phyloP scores from a whole-genome alignment of 1,139 yeast species.

The Suzukiozyma palmioleophila region DNA sequence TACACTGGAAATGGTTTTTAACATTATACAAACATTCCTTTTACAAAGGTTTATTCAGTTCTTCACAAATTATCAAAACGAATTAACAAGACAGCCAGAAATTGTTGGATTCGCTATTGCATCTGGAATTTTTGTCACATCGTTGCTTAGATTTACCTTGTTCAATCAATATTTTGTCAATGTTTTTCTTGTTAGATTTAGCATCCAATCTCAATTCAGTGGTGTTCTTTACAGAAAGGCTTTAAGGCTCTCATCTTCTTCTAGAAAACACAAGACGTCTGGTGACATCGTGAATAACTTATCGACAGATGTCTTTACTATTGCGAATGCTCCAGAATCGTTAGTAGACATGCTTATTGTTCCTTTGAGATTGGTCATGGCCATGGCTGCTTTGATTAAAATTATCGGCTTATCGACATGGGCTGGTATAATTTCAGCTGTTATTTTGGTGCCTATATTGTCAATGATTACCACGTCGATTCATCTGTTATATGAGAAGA shows the following conservation, averaged over 20 bases:
- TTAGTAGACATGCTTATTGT: conserved; percentile 21
- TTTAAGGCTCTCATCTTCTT: conserved; percentile 29
- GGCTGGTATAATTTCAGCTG: conserved; percentile 30
- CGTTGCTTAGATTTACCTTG: conserved; percentile 20
- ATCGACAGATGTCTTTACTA: conserved; percentile 30
- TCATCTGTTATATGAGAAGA: conserved; percentile 16
- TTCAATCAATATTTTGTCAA: conserved; percentile 21
- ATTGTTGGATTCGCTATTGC: conserved; percentile 29
- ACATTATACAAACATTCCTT: conserved; percentile 25
- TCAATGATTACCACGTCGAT: conserved; percentile 24
- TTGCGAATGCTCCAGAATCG: conserved; percentile 19
- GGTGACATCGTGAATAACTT: conserved; percentile 37
- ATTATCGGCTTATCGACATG: conserved; percentile 30
- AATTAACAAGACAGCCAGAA: conserved; percentile 12
- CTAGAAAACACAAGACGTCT: conserved; percentile 30
- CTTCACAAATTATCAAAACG: conserved; percentile 12
- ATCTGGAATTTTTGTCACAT: conserved; percentile 18
- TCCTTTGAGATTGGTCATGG: conserved; percentile 25
- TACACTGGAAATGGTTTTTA: conserved; percentile 15
- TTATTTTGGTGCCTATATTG: conserved; percentile 29
- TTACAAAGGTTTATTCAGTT: conserved; percentile 25
- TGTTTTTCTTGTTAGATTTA: conserved; percentile 13
- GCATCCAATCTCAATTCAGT: conserved; percentile 19
- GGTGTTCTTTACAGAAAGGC: conserved; percentile 29
- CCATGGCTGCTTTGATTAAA: conserved; percentile 23